These are phyloP conservation scores for Atkinsonella hypoxylon DNA, from an alignment of 2,329 filamentous ascomycete genomes.

Conservation along the genomic window DNA sequence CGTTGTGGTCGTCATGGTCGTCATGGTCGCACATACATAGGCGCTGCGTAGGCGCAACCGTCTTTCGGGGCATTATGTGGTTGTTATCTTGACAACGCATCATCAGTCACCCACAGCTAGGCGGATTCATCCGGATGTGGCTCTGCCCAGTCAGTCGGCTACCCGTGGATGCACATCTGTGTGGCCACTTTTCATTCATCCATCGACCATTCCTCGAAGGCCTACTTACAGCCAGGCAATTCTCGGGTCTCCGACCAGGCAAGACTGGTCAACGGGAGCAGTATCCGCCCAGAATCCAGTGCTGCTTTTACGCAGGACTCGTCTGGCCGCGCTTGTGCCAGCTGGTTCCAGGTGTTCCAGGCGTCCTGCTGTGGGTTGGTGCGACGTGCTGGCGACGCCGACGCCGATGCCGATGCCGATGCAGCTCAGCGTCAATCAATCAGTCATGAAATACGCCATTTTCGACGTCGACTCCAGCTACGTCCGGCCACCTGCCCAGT, in stretches of 20 bases:
- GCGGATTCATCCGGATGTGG: constrained; percentile 7
- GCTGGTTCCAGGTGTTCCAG: not conserved
- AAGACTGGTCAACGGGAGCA: not conserved
- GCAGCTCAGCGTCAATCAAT: not conserved
- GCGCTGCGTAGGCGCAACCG: not conserved
- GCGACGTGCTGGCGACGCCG: not conserved
- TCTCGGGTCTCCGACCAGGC: not conserved
- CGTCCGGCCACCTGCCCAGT: not conserved
- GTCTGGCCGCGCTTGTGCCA: constrained; percentile 20
- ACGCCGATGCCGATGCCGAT: too few species aligned
- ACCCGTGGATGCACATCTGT: constrained; percentile 9
- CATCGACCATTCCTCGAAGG: not conserved
- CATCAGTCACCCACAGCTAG: constrained; percentile 16
- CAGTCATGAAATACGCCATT: not conserved
- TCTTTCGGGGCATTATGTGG: constrained; percentile 20
- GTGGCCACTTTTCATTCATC: constrained; percentile 2
- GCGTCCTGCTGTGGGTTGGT: too few species aligned
- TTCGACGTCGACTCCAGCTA: not conserved
- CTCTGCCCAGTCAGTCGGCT: not conserved
- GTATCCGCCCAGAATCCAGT: constrained; percentile 10
- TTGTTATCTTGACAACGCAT: constrained; percentile 38
- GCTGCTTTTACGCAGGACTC: constrained; percentile 17
- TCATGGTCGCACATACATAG: not conserved
- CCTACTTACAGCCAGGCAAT: too few species aligned
- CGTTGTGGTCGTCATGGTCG: not conserved